phyloP scores from a whole-genome alignment of 306 rosid species.

The Lotus japonicus region DNA sequence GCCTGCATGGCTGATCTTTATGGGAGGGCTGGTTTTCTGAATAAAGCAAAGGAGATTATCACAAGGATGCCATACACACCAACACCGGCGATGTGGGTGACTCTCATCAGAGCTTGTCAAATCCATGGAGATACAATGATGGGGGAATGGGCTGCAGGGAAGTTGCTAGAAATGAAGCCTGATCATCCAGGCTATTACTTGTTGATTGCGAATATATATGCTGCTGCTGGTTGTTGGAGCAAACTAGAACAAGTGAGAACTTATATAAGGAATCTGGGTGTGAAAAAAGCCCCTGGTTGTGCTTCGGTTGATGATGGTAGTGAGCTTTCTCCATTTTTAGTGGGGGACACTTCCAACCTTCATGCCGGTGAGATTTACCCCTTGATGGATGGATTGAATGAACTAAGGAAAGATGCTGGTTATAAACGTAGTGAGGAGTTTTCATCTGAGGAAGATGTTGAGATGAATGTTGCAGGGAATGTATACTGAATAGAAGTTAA shows the following conservation, averaged over 20 bases:
- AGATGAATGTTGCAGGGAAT: conserved; percentile 19
- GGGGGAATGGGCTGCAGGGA: conserved; percentile 91
- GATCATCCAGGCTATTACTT: conserved; percentile 74
- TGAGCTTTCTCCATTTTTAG: conserved; percentile 53
- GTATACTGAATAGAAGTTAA: background rate
- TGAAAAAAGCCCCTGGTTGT: conserved; percentile 70
- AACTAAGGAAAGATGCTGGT: conserved; percentile 55
- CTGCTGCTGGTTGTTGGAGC: conserved; percentile 74
- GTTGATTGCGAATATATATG: conserved; percentile 88
- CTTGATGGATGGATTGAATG: conserved; percentile 60
- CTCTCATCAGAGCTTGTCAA: conserved; percentile 73
- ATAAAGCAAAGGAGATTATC: conserved; percentile 56
- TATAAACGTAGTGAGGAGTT: conserved; percentile 24
- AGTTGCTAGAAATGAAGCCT: conserved; percentile 66
- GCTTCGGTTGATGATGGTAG: conserved; percentile 70
- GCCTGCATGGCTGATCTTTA: conserved; percentile 78
- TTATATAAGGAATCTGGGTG: conserved; percentile 73
- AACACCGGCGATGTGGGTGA: conserved; percentile 93
- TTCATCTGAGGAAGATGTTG: conserved; percentile 42
- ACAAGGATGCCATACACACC: conserved; percentile 69
- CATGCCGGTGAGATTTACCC: conserved; percentile 36
- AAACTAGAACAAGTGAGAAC: conserved; percentile 66
- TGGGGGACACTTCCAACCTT: conserved; percentile 58
- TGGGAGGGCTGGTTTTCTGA: conserved; percentile 84
- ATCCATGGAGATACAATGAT: conserved; percentile 54